Evolutionary conservation across 2,329 filamentous ascomycete genomes (phyloP).

Genomic region (Sphaerulina populicola): DNA sequence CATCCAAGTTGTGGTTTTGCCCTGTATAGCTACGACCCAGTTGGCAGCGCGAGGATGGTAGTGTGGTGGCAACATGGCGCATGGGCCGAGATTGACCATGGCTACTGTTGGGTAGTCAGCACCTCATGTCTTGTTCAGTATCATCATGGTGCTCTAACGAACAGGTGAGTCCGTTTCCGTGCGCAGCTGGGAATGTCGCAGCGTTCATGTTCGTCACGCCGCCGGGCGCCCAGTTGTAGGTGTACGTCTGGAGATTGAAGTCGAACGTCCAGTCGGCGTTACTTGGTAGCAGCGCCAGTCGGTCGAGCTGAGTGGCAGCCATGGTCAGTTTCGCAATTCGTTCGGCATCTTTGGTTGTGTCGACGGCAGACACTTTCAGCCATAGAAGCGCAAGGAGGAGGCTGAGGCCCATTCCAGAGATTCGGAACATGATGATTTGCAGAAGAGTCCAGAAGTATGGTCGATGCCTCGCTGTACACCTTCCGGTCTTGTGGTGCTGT

Average conservation of each 20-base stretch:
- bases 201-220: slow-evolving; percentile 47
- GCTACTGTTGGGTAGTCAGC: slow-evolving; percentile 24
- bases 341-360: slow-evolving; percentile 35
- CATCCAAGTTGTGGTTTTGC: slow-evolving; percentile 47
- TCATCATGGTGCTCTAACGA: slow-evolving; percentile 21
- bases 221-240: slow-evolving; percentile 40
- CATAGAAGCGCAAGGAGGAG: slow-evolving; percentile 22
- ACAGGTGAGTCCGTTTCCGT: slow-evolving; percentile 42
- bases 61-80: slow-evolving; percentile 46
- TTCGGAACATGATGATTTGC: slow-evolving; percentile 17
- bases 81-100: slow-evolving; percentile 42
- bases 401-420: slow-evolving; percentile 10
- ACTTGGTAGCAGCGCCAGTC: slow-evolving; percentile 35
- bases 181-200: slow-evolving; percentile 44
- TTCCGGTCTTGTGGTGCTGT: slow-evolving; percentile 1
- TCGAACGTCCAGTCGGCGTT: slow-evolving; percentile 45
- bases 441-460: slow-evolving; percentile 5
- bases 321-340: slow-evolving; percentile 35
- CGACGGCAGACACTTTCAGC: slow-evolving; percentile 29
- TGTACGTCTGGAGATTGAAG: slow-evolving; percentile 36
- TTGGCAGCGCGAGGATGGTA: slow-evolving; percentile 46
- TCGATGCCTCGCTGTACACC: slow-evolving; percentile 10
- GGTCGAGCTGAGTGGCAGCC: slow-evolving; percentile 42
- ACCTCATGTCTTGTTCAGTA: neutral
- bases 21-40: slow-evolving; percentile 41